phyloP scores from a whole-genome alignment of 2,329 filamentous ascomycete genomes.

The Penicillium sp. region DNA sequence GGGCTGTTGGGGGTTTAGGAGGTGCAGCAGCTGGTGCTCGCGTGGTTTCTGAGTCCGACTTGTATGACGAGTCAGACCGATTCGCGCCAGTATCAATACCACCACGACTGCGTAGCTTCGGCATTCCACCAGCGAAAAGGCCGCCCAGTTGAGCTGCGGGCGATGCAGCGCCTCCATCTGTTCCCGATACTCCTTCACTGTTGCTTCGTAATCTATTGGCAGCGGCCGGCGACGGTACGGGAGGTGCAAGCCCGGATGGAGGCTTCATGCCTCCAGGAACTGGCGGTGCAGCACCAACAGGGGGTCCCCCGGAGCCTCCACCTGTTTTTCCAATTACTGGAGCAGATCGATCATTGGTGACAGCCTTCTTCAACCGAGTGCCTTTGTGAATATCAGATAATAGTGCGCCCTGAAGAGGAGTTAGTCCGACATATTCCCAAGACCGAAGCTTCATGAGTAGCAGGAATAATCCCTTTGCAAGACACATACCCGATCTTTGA shows the following conservation, averaged over 20 bases:
- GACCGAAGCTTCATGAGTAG: not conserved
- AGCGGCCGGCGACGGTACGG: conserved; percentile 55
- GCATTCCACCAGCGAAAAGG: conserved; percentile 91
- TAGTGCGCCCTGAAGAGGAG: conserved; percentile 72
- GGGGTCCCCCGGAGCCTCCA: conserved; percentile 61
- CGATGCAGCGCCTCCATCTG: conserved; percentile 50
- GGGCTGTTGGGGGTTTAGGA: conserved; percentile 57
- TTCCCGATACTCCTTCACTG: conserved; percentile 63
- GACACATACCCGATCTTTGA: conserved; percentile 65
- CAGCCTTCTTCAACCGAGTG: conserved; percentile 76
- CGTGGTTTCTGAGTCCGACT: conserved; percentile 75
- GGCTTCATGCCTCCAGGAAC: conserved; percentile 61
- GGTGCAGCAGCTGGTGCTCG: conserved; percentile 60
- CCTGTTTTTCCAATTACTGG: conserved; percentile 67
- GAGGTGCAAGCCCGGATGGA: conserved; percentile 34
- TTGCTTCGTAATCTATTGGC: conserved; percentile 76
- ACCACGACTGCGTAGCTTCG: conserved; percentile 88
- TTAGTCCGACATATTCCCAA: conserved; percentile 17
- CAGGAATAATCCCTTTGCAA: not conserved
- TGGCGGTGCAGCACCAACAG: conserved; percentile 77
- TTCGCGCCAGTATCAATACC: conserved; percentile 77
- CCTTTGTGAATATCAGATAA: conserved; percentile 88
- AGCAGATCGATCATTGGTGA: conserved; percentile 90
- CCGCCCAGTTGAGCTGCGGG: conserved; percentile 78
- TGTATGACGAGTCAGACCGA: conserved; percentile 70